Evolutionary conservation across 805 yeast species (phyloP).

Genomic region (Barnettozyma salicaria): DNA sequence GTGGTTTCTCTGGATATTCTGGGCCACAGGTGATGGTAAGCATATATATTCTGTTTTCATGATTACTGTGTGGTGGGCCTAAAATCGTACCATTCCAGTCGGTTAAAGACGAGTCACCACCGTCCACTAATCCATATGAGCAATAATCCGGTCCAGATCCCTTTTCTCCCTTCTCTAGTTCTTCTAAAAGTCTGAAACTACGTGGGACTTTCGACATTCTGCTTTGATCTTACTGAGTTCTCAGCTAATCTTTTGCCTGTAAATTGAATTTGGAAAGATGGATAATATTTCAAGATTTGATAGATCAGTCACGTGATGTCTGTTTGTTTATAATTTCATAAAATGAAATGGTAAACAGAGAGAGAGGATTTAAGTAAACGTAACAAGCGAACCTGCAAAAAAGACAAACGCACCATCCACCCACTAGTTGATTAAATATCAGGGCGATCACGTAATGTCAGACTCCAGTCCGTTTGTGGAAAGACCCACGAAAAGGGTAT

Average conservation of each 20-base stretch:
- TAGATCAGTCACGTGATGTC: too few relatives aligned
- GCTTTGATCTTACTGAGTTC: background rate
- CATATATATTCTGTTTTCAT: slow-evolving; percentile 90
- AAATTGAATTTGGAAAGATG: background rate
- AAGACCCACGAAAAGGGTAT: slow-evolving; percentile 20
- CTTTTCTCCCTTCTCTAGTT: slow-evolving; percentile 95
- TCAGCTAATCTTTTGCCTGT: background rate
- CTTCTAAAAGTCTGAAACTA: slow-evolving; percentile 90
- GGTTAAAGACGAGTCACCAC: slow-evolving; percentile 89
- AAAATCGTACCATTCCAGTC: slow-evolving; percentile 96
- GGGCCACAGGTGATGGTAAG: slow-evolving; percentile 77
- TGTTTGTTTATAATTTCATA: too few relatives aligned
- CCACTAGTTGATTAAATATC: background rate
- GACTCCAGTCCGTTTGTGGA: slow-evolving; percentile 34
- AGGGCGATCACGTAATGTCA: slow-evolving; percentile 6
- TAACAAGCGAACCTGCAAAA: background rate
- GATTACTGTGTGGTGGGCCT: slow-evolving; percentile 91
- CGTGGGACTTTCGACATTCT: slow-evolving; percentile 63
- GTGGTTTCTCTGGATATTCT: slow-evolving; percentile 85
- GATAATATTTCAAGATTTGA: background rate
- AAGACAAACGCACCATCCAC: background rate
- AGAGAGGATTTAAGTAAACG: too few relatives aligned
- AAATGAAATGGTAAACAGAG: too few relatives aligned
- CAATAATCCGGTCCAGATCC: slow-evolving; percentile 96
- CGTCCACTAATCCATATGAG: slow-evolving; percentile 87